These are phyloP conservation scores for Byssothecium circinans DNA, from an alignment of 2,329 filamentous ascomycete genomes.

Conservation along the genomic window DNA sequence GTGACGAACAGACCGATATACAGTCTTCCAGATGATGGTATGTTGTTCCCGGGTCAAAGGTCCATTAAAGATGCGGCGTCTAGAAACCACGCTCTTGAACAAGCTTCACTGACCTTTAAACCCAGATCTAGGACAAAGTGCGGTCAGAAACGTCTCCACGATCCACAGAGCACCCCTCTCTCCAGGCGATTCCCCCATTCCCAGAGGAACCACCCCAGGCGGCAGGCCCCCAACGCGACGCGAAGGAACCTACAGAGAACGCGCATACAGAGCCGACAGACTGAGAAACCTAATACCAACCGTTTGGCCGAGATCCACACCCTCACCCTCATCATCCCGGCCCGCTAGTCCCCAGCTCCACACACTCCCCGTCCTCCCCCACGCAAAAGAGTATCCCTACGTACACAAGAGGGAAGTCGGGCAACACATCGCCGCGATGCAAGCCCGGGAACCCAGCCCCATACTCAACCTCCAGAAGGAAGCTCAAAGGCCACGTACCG, in stretches of 20 bases:
- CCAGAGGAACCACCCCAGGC: not conserved
- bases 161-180: too few species aligned
- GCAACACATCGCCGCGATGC: conserved; percentile 18
- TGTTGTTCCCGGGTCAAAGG: too few species aligned
- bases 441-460: conserved; percentile 16
- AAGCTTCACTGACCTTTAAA: too few species aligned
- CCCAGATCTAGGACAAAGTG: too few species aligned
- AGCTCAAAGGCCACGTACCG: not conserved
- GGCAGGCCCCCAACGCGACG: not conserved
- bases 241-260: not conserved
- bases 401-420: conserved; percentile 22
- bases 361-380: conserved; percentile 18
- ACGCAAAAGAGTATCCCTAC: conserved; percentile 23
- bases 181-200: too few species aligned
- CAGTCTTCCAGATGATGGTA: too few species aligned
- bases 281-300: not conserved
- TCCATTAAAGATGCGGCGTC: too few species aligned
- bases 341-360: conserved; percentile 24
- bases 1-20: too few species aligned
- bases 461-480: not conserved
- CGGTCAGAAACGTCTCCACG: too few species aligned
- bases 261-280: not conserved
- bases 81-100: too few species aligned
- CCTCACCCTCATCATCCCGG: not conserved
- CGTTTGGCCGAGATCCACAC: not conserved